Evolutionary conservation across 768 basidiomycete species (phyloP).

Genomic region (Kwoniella sp.): DNA sequence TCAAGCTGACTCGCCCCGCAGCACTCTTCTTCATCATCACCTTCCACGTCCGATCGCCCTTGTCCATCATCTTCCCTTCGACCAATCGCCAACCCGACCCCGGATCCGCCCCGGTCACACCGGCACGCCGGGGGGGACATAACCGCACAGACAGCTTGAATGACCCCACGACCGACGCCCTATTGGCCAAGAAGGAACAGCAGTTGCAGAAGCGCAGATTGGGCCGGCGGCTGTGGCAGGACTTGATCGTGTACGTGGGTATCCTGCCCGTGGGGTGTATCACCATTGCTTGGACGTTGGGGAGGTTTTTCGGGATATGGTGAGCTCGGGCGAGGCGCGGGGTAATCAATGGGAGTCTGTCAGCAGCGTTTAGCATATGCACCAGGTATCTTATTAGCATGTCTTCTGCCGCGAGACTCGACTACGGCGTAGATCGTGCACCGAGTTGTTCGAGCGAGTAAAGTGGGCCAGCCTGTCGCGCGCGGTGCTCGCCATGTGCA

Average conservation of each 20-base stretch:
- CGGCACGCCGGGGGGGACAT: slow-evolving; percentile 11
- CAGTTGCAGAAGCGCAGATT: slow-evolving; percentile 71
- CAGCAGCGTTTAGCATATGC: no score
- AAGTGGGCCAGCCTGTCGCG: no score
- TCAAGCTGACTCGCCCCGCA: slow-evolving; percentile 19
- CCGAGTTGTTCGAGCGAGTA: no score
- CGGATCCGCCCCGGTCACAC: neutral
- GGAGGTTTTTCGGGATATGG: slow-evolving; percentile 58
- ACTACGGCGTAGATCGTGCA: no score
- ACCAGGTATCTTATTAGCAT: no score
- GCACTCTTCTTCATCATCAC: slow-evolving; percentile 73
- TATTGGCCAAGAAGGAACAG: slow-evolving; percentile 80
- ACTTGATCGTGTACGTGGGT: slow-evolving; percentile 73
- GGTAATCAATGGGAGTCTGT: no score
- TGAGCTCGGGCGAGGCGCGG: slow-evolving; percentile 38
- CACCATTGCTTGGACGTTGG: slow-evolving; percentile 60
- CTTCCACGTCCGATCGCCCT: slow-evolving; percentile 77
- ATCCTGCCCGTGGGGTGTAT: slow-evolving; percentile 61
- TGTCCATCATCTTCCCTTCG: slow-evolving; percentile 71
- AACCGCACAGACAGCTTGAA: slow-evolving; percentile 26
- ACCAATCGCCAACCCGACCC: slow-evolving; percentile 43
- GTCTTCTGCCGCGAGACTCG: no score
- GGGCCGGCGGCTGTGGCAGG: slow-evolving; percentile 71
- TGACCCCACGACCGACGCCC: slow-evolving; percentile 54
- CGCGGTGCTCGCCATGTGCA: no score